These are phyloP conservation scores for Microdochium trichocladiopsis DNA, from an alignment of 2,329 filamentous ascomycete species.

Conservation along the genomic window DNA sequence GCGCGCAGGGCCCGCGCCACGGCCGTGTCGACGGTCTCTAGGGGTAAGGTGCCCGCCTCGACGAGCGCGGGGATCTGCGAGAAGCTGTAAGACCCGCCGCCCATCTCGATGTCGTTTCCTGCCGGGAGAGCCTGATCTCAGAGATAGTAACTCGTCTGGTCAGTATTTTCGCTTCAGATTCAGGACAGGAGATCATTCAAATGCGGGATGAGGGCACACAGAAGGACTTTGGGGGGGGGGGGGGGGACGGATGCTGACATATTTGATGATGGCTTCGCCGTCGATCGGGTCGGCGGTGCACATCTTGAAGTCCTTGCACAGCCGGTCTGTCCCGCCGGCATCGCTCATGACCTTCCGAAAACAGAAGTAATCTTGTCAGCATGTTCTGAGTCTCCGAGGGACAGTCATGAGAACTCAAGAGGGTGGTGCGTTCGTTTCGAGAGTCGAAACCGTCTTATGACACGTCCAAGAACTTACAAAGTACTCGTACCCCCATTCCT, in stretches of 20 bases:
- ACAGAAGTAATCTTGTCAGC: slow-evolving; percentile 1
- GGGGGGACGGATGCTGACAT: slow-evolving; percentile 22
- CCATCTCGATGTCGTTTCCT: slow-evolving; percentile 71
- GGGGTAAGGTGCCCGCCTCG: slow-evolving; percentile 50
- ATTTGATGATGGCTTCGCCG: slow-evolving; percentile 55
- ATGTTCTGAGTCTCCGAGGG: background rate
- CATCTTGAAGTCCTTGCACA: slow-evolving; percentile 58
- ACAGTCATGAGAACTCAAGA: no score
- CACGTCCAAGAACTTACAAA: slow-evolving; percentile 35
- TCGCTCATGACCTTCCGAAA: slow-evolving; percentile 44
- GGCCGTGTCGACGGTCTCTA: slow-evolving; percentile 55
- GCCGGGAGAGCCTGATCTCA: slow-evolving; percentile 47
- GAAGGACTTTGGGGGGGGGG: slow-evolving; percentile 7
- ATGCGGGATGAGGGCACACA: background rate
- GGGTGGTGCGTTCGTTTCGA: no score
- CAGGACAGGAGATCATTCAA: no score
- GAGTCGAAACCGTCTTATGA: slow-evolving; percentile 5
- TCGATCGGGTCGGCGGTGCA: slow-evolving; percentile 55
- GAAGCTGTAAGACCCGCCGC: slow-evolving; percentile 66
- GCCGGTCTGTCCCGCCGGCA: slow-evolving; percentile 62
- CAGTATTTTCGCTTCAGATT: no score
- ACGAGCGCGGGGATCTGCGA: slow-evolving; percentile 60
- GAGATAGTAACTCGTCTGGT: background rate
- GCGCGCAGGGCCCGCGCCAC: slow-evolving; percentile 58
- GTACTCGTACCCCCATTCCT: slow-evolving; percentile 69